Conservation (phyloP, 1,284 basidiomycete species). For the Testicularia cyperi region DNA sequence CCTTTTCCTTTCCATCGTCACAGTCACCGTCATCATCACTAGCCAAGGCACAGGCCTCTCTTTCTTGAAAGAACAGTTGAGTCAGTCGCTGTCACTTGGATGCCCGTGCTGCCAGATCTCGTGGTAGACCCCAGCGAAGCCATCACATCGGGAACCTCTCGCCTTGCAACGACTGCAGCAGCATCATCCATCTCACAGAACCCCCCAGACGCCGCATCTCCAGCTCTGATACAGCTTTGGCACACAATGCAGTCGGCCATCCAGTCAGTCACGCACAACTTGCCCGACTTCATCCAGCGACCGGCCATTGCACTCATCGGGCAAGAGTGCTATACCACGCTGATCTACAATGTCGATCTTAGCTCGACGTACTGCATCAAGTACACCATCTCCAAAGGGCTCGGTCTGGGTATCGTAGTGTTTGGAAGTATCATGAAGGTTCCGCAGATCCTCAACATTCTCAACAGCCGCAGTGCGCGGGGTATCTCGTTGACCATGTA, state of each 20-base stretch:
- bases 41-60: no score
- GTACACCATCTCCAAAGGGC: constrained; percentile 84
- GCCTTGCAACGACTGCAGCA: no score
- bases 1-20: no score
- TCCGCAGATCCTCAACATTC: constrained; percentile 72
- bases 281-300: constrained; percentile 80
- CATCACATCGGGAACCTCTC: no score
- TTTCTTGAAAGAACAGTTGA: no score
- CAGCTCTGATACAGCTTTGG: no score
- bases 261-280: constrained; percentile 62
- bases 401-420: constrained; percentile 87
- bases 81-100: no score
- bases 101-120: no score
- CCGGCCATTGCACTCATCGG: constrained; percentile 80
- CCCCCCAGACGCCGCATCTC: no score
- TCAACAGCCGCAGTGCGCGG: constrained; percentile 70
- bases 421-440: constrained; percentile 95
- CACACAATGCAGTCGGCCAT: constrained; percentile 62
- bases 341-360: constrained; percentile 86
- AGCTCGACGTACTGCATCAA: constrained; percentile 81
- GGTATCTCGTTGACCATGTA: constrained; percentile 70
- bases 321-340: constrained; percentile 77
- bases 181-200: no score
- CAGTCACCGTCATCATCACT: no score
- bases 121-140: no score